Evolutionary conservation across 1,284 basidiomycete species (phyloP), one percentile per base, ranked within the genome.

Genomic region (Xerocomus nothofagi): DNA sequence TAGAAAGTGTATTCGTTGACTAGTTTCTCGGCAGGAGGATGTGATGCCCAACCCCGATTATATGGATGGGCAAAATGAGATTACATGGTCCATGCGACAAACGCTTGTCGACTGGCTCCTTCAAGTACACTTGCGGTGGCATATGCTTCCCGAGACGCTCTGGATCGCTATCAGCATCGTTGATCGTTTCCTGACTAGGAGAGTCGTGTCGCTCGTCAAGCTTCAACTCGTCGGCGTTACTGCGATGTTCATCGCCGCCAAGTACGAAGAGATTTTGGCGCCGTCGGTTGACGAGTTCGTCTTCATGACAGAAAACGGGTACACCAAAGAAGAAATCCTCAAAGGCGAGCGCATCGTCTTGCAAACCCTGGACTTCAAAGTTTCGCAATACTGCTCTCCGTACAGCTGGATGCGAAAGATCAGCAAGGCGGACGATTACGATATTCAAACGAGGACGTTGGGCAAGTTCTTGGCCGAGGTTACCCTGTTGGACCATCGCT

Each of bases 391-490:
- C 75, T 99, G 97, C 75, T 97, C 96, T 40, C 97, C 97, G 2
- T 99, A 99, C 76, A 95, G 91, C 67, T 99, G 97, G 97, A 94
- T 99, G 77, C 86, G 97, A 57, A 88, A 89, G 63, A 99, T 99
- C 71, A 96, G 92, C 77, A 98, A 96, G 72, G 97, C 97, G 24
- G 97, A 99, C 73, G 92, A 98, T 72, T 99, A 99, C 69, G 94
- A 99, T 68, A 88, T 99, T 61, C 96, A 98, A 70, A 99, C 96
- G 6, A 79, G 97, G 52, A 99, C 97, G 11, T 75, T 99, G 49
- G 89, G 91, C 77, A 99, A 99, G 72, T 99, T 98, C 78, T 73
- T 99, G 67, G 96, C 95, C 66, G 97, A 99, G 72, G 91, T 97
- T 40, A 97, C 94, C 8, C 77, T 99, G 45, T 76, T 99, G 52